phyloP scores from a whole-genome alignment of 805 yeast species.

The Saccharomycopsis selenospora region DNA sequence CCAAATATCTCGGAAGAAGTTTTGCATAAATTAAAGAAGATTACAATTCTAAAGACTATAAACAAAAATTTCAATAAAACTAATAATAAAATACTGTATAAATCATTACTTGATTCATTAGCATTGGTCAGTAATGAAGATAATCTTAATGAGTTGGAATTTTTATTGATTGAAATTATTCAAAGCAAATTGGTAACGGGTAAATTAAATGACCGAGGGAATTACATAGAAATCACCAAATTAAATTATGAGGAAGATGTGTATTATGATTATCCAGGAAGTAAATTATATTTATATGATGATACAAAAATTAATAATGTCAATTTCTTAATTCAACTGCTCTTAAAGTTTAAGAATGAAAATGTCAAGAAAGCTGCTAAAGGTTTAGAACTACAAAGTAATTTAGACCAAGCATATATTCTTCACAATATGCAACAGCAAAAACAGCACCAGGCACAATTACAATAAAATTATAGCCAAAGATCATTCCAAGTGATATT shows the following conservation, averaged over 20 bases:
- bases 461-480: slow-evolving; percentile 32
- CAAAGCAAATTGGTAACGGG: not conserved
- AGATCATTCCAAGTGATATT: slow-evolving; percentile 71
- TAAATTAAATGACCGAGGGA: not conserved
- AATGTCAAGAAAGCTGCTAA: not conserved
- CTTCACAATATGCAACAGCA: not conserved
- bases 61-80: not conserved
- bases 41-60: not conserved
- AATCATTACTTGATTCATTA: not conserved
- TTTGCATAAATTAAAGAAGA: slow-evolving; percentile 1
- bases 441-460: not conserved
- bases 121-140: not conserved
- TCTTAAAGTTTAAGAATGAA: not conserved
- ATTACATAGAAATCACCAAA: not conserved
- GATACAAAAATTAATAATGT: not conserved
- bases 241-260: slow-evolving; percentile 3
- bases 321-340: not conserved
- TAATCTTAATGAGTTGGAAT: not conserved
- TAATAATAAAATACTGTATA: not conserved
- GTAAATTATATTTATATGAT: not conserved
- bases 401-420: not conserved
- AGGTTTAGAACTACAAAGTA: not conserved
- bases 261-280: not conserved
- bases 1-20: not conserved
- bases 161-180: not conserved